Evolutionary conservation across 1,284 basidiomycete genomes (phyloP), one percentile per base, ranked within the genome.

Genomic region (Boletellus deceptivus): DNA sequence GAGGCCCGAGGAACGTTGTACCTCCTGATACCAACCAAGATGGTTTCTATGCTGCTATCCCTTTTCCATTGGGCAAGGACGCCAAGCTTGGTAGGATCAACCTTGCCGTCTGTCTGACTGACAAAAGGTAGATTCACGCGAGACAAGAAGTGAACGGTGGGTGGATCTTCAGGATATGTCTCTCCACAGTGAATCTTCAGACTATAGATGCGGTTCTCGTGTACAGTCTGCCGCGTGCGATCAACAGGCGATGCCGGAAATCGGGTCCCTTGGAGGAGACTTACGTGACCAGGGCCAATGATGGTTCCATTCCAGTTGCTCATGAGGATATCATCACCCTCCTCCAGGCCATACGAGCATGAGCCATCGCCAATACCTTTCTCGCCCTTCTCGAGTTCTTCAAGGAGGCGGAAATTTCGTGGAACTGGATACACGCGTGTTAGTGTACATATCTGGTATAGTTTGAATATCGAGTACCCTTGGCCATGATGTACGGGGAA

Each of bases 321-420:
- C 96, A 99, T 98, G 75, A 91, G 78, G 72, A 94, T 87, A 78
- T 96, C 93, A 66, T 97, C 93, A 61, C 86, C 73, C 71, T 96
- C 91, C 71, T 91, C 91, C 52, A 97, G 77, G 50, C 95, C 95
- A 64, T 98, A 98, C 29, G 92, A 95, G 75, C 93, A 97, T 34
- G 89, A 93, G 53, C 95, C 96, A 75, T 98, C 96, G 57, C 96
- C 96, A 67, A 99, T 93, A 43, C 97, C 96, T 73, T 99, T 99
- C 79, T 99, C 96, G 62, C 97, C 96, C 74, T 98, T 98, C 75
- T 99, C 96, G 59, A 99, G 89, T 77, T 99, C 95, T 72, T 98
- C 94, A 43, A 98, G 82, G 39, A 99, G 84, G 50, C 93, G 83
- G 76, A 99, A 99, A 74, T 94, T 98, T 65, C 96, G 82, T 36